These are phyloP conservation scores for Pseudonitzschia pungens DNA, from an alignment of 108 stramenopile species.

Conservation along the genomic window DNA sequence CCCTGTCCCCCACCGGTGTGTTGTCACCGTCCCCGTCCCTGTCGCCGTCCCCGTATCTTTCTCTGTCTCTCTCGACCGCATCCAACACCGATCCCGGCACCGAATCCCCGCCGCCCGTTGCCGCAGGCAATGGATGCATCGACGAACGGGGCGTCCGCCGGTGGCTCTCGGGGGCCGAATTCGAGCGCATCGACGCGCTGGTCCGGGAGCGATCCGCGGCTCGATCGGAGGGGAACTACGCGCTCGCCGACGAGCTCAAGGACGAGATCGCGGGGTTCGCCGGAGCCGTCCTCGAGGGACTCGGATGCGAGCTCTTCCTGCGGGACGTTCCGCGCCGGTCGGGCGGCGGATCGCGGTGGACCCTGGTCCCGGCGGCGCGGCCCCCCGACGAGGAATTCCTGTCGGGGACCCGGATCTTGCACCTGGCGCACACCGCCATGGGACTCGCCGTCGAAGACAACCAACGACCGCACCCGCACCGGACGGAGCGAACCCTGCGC, in stretches of 20 bases:
- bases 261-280: conserved; percentile 6
- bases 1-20: no score
- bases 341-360: conserved; percentile 63
- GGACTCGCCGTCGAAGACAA: conserved; percentile 45
- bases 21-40: no score
- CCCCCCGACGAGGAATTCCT: not conserved
- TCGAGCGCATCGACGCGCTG: conserved; percentile 17
- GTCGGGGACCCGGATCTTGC: conserved; percentile 35
- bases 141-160: not conserved
- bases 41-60: no score
- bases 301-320: conserved; percentile 38
- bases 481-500: not conserved
- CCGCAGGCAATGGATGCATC: not conserved
- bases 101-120: no score
- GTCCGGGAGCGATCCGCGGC: conserved; percentile 51
- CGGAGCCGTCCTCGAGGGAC: conserved; percentile 20
- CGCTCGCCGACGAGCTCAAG: conserved; percentile 50
- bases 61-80: no score
- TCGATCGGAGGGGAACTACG: conserved; percentile 56
- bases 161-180: not conserved
- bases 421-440: conserved; percentile 67
- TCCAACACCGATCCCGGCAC: no score
- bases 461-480: not conserved
- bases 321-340: conserved; percentile 54
- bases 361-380: conserved; percentile 3